A percentile compares a stretch with the other conserved stretches of the same genome.
Evolutionary conservation across 202 grass and related monocot species (phyloP).

Genomic region (Digitaria exilis): DNA sequence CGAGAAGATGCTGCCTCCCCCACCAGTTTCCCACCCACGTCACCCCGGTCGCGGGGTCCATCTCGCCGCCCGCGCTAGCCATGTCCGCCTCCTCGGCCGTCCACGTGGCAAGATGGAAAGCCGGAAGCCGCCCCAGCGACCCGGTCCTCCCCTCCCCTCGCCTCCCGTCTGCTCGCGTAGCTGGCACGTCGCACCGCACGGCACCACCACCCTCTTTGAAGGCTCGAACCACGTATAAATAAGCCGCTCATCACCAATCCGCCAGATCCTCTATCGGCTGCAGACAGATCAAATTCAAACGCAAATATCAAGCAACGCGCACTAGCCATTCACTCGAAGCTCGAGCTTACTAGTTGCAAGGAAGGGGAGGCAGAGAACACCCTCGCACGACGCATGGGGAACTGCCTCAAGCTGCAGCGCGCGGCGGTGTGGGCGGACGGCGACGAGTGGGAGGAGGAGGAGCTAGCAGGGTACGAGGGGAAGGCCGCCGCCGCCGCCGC

Average conservation of each 20-base stretch:
- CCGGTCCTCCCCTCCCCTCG: constrained; percentile 28
- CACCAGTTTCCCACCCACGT: constrained; percentile 31
- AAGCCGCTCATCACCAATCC: constrained; percentile 1
- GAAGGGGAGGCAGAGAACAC: too few species aligned
- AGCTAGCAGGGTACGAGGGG: not conserved
- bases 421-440: constrained; percentile 56
- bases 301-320: not conserved
- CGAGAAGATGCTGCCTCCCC: constrained; percentile 5
- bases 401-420: constrained; percentile 45
- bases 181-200: not conserved
- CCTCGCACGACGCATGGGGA: constrained; percentile 43
- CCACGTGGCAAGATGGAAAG: constrained; percentile 40
- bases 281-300: not conserved
- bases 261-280: not conserved
- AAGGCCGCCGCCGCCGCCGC: not conserved
- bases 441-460: constrained; percentile 51
- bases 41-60: constrained; percentile 31
- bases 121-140: not conserved
- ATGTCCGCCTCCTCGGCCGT: not conserved
- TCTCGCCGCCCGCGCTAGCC: constrained; percentile 10
- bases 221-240: constrained; percentile 23
- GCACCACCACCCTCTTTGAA: not conserved
- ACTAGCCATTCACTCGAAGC: not conserved
- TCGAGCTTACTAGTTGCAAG: not conserved
- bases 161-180: not conserved